These are phyloP conservation scores for Basipetospora chlamydospora DNA, from an alignment of 2,329 filamentous ascomycete species.

Conservation along the genomic window DNA sequence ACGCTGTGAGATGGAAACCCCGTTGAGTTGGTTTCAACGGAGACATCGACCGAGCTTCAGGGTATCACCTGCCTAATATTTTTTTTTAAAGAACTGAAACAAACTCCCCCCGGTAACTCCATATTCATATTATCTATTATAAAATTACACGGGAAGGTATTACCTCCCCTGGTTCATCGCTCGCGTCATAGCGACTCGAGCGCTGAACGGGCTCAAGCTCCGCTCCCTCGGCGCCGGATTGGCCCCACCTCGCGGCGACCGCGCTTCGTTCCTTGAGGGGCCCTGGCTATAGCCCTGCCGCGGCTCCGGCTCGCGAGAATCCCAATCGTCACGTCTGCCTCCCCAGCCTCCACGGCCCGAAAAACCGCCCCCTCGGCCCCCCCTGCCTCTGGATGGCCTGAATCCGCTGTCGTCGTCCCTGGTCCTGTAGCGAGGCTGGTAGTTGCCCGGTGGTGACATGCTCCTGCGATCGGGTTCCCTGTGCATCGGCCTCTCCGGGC, in stretches of 20 bases:
- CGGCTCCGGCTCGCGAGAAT: neutral
- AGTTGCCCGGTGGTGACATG: constrained; percentile 1
- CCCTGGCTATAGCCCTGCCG: too few relatives aligned
- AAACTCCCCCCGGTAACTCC: too few relatives aligned
- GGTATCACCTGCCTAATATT: too few relatives aligned
- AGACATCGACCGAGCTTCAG: too few relatives aligned
- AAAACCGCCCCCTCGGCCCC: neutral
- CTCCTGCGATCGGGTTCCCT: neutral
- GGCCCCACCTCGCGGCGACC: neutral
- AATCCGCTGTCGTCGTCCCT: neutral
- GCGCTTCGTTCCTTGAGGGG: neutral
- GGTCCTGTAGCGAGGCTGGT: constrained; percentile 1
- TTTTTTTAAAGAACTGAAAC: too few relatives aligned
- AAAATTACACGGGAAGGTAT: too few relatives aligned
- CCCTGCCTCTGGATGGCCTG: neutral
- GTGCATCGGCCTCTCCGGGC: neutral
- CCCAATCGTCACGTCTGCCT: neutral
- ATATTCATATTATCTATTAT: too few relatives aligned
- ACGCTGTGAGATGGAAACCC: too few relatives aligned
- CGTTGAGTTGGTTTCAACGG: too few relatives aligned
- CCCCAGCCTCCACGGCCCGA: neutral
- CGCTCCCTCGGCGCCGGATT: neutral
- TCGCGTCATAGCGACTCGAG: constrained; percentile 4
- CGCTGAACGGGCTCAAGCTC: constrained; percentile 5
- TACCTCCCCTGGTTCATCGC: neutral